Percentiles rank a stretch among this genome's conserved stretches.
Conservation (phyloP, 176 grass and related monocot genomes). For the Paspalum notatum region DNA sequence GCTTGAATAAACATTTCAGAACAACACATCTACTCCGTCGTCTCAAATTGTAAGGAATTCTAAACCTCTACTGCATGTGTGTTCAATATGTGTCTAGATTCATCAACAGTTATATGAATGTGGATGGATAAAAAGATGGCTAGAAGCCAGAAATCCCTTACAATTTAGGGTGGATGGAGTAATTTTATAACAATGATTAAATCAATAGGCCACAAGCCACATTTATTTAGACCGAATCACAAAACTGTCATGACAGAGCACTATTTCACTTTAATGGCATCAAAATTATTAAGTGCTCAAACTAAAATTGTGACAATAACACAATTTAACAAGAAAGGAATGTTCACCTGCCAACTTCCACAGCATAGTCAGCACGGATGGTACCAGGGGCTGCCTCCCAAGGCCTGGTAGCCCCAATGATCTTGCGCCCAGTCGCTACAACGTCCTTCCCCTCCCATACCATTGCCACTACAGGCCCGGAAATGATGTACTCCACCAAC, state of each 20-base stretch:
- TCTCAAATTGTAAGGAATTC: too few species aligned
- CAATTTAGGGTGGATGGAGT: too few species aligned
- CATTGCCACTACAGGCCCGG: constrained; percentile 80
- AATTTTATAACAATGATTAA: neutral
- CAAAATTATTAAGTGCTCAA: neutral
- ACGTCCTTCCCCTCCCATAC: constrained; percentile 81
- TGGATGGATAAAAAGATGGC: too few species aligned
- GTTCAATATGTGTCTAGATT: too few species aligned
- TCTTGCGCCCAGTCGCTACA: constrained; percentile 61
- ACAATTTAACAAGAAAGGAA: constrained; percentile 17
- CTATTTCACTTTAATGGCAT: neutral
- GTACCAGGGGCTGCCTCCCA: constrained; percentile 71
- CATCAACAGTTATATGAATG: too few species aligned
- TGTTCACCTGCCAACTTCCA: constrained; percentile 75
- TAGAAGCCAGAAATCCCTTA: too few species aligned
- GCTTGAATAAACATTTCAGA: neutral
- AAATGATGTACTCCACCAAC: constrained; percentile 80
- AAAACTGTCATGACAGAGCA: neutral
- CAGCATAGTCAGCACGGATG: constrained; percentile 70
- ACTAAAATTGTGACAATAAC: neutral
- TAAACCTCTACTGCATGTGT: too few species aligned
- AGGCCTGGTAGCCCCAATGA: constrained; percentile 78
- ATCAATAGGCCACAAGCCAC: neutral
- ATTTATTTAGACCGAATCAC: neutral
- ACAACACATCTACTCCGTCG: too few species aligned